These are phyloP conservation scores for Pseudozyma sp. DNA, from an alignment of 1,284 basidiomycete species.

Conservation along the genomic window DNA sequence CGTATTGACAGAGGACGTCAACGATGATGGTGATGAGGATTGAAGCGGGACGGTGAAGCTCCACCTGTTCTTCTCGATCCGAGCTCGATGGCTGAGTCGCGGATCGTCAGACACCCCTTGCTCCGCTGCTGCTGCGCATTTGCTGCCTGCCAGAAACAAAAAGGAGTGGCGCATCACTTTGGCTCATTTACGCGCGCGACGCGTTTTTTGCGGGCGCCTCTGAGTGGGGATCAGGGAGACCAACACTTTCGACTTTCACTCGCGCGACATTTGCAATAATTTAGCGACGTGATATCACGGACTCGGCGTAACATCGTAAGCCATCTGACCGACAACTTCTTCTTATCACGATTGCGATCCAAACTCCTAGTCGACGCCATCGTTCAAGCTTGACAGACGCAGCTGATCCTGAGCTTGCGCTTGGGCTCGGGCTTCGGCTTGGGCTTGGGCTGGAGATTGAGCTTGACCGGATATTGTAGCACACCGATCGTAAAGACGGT, in stretches of 20 bases:
- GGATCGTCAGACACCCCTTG: constrained; percentile 1
- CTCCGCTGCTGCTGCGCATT: constrained; percentile 17
- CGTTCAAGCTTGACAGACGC: no score
- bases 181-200: constrained; percentile 52
- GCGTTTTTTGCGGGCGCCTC: constrained; percentile 15
- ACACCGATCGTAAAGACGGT: not conserved
- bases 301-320: constrained; percentile 2
- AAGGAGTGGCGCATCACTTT: constrained; percentile 23
- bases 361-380: not conserved
- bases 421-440: no score
- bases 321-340: no score
- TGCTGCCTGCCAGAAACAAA: constrained; percentile 1
- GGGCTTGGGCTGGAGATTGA: no score
- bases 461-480: no score
- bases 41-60: constrained; percentile 3
- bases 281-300: not conserved
- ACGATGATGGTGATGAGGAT: constrained; percentile 3
- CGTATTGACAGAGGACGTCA: not conserved
- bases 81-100: constrained; percentile 32
- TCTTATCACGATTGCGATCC: not conserved
- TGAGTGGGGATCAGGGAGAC: constrained; percentile 14
- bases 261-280: constrained; percentile 11
- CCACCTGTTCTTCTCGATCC: constrained; percentile 24
- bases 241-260: constrained; percentile 28
- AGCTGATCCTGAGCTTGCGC: no score